phyloP scores from a whole-genome alignment of 1,284 basidiomycete species.

The Melampsora larici-populina region DNA sequence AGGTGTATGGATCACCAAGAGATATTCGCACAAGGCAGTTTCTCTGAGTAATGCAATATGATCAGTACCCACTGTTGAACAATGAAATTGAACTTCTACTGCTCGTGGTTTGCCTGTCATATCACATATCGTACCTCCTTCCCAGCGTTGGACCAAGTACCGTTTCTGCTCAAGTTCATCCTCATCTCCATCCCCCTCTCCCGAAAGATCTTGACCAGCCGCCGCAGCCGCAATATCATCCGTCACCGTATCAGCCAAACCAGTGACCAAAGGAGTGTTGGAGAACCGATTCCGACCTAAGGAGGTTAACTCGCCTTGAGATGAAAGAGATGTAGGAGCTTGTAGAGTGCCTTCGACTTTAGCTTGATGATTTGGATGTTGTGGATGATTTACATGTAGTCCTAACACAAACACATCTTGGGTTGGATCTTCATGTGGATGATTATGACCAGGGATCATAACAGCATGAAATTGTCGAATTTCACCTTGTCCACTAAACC shows the following conservation, averaged over 20 bases:
- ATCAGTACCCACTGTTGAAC: conserved; percentile 78
- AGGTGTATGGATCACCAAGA: conserved; percentile 86
- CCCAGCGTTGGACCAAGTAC: conserved; percentile 83
- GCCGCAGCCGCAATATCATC: conserved; percentile 18
- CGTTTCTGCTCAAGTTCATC: conserved; percentile 59
- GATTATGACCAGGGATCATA: conserved; percentile 45
- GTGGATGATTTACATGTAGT: conserved; percentile 32
- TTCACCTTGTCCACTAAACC: conserved; percentile 43
- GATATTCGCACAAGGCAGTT: conserved; percentile 77
- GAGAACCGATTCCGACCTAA: conserved; percentile 31
- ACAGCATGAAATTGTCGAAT: conserved; percentile 52
- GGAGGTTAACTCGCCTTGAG: conserved; percentile 27
- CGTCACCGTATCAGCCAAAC: conserved; percentile 15
- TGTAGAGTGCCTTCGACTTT: conserved; percentile 39
- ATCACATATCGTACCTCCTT: conserved; percentile 83
- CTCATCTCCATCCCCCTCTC: conserved; percentile 20
- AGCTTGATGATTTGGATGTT: conserved; percentile 39
- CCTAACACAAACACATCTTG: conserved; percentile 50
- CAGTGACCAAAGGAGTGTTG: conserved; percentile 1
- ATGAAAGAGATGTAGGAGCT: conserved; percentile 3
- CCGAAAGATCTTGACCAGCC: background rate
- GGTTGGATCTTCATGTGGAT: conserved; percentile 48
- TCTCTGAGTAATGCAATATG: conserved; percentile 83
- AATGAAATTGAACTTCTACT: conserved; percentile 95
- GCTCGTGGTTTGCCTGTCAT: conserved; percentile 78